Conservation (phyloP, 148 eudicot genomes). For the Hydrangea macrophylla region DNA sequence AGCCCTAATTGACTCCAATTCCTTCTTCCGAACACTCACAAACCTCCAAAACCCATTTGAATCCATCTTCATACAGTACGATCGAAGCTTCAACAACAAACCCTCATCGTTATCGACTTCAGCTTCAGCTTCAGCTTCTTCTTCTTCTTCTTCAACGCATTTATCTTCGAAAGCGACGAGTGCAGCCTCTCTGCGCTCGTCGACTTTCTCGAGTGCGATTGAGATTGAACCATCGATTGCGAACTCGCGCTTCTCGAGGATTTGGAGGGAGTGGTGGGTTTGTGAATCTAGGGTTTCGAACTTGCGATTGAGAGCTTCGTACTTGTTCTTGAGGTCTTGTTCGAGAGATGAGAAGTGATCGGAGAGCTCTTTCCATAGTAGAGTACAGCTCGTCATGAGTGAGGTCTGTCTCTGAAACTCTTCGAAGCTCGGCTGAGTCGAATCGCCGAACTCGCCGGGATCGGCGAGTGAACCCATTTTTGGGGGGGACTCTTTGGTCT, state of each 20-base stretch:
- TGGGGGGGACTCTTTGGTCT: not conserved
- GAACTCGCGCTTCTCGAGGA: constrained; percentile 59
- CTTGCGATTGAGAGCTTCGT: constrained; percentile 61
- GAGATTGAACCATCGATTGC: constrained; percentile 61
- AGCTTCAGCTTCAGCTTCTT: constrained; percentile 20
- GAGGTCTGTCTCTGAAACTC: constrained; percentile 88
- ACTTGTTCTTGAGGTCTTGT: constrained; percentile 52
- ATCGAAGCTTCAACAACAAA: constrained; percentile 40
- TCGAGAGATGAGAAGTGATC: constrained; percentile 86
- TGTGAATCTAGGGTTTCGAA: constrained; percentile 49
- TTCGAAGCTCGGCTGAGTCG: constrained; percentile 62
- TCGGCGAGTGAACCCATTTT: constrained; percentile 74
- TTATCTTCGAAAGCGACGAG: constrained; percentile 13
- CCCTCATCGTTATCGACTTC: constrained; percentile 68
- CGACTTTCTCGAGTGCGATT: constrained; percentile 46
- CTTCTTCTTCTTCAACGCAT: not conserved
- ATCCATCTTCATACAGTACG: constrained; percentile 62
- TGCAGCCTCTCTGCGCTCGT: constrained; percentile 38
- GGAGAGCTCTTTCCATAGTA: constrained; percentile 92
- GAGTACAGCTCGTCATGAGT: constrained; percentile 93
- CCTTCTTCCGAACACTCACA: constrained; percentile 65
- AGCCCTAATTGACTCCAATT: constrained; percentile 55
- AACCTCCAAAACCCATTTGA: constrained; percentile 70
- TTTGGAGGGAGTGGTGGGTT: constrained; percentile 48
- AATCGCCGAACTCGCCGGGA: constrained; percentile 46